Conservation (phyloP, 2,329 filamentous ascomycete genomes). For the Blastomyces emzantsi region DNA sequence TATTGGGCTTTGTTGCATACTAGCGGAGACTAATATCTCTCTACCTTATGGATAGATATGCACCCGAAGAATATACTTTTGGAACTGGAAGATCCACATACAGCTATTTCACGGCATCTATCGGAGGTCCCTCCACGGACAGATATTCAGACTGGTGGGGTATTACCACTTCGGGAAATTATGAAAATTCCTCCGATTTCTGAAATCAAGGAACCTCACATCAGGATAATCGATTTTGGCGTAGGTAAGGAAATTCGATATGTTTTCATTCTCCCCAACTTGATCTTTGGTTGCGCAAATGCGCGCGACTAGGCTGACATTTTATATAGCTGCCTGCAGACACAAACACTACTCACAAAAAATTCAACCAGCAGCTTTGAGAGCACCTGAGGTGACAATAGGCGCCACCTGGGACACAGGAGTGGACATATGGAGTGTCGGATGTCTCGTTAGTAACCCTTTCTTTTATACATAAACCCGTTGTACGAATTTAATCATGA, state of each 20-base stretch:
- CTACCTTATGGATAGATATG: slow-evolving; percentile 16
- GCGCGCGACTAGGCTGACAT: slow-evolving; percentile 4
- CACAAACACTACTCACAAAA: slow-evolving; percentile 16
- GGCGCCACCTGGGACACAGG: slow-evolving; percentile 20
- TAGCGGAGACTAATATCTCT: slow-evolving; percentile 4
- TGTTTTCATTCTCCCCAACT: neutral
- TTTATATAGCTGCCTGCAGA: slow-evolving; percentile 17
- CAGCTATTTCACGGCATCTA: slow-evolving; percentile 18
- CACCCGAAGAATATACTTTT: slow-evolving; percentile 23
- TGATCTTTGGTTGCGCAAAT: neutral
- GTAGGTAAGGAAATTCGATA: slow-evolving; percentile 14
- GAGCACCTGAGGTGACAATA: slow-evolving; percentile 22
- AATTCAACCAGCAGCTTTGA: slow-evolving; percentile 19
- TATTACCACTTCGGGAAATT: slow-evolving; percentile 19
- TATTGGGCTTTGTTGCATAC: neutral
- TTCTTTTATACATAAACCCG: neutral
- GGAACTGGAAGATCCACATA: slow-evolving; percentile 16
- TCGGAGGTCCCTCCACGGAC: slow-evolving; percentile 16
- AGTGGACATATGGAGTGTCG: slow-evolving; percentile 27
- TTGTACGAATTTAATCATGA: neutral
- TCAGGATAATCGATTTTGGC: slow-evolving; percentile 21
- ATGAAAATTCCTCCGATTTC: slow-evolving; percentile 20
- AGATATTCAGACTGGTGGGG: slow-evolving; percentile 6
- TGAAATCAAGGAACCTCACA: slow-evolving; percentile 14
- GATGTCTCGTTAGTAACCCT: slow-evolving; percentile 21